Evolutionary conservation across 345 rosid species (phyloP).

Genomic region (Hevea brasiliensis): DNA sequence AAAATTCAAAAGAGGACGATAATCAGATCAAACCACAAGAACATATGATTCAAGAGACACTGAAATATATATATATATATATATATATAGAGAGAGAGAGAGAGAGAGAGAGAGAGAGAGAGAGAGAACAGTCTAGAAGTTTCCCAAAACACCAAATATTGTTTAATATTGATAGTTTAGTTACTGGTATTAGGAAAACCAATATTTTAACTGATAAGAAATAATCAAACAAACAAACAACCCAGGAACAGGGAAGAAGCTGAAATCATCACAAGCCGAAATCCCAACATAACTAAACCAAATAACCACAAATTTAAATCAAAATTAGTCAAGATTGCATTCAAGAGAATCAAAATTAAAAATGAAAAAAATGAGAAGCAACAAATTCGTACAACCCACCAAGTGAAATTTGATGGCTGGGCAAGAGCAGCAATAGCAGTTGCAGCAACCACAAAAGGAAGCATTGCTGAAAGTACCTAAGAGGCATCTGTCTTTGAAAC

Average conservation of each 20-base stretch:
- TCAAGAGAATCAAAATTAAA: background rate
- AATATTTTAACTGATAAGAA: background rate
- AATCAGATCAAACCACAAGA: background rate
- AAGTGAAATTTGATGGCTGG: constrained; percentile 81
- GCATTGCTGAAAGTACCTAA: constrained; percentile 79
- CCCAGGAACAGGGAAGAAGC: constrained; percentile 4
- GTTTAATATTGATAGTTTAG: background rate
- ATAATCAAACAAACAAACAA: background rate
- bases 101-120: background rate
- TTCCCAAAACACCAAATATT: background rate
- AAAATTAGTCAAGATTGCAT: background rate
- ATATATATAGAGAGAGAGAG: too few species aligned
- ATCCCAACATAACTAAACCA: background rate
- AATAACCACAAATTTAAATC: background rate
- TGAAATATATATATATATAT: too few species aligned
- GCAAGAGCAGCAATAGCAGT: constrained; percentile 86
- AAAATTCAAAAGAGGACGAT: background rate
- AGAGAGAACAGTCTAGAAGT: constrained; percentile 3
- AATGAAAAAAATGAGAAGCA: background rate
- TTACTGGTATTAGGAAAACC: background rate
- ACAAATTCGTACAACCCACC: constrained; percentile 36
- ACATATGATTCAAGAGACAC: background rate
- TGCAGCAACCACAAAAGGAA: constrained; percentile 81
- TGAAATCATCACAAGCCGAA: constrained; percentile 6
- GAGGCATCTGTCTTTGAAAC: constrained; percentile 50